phyloP scores from a whole-genome alignment of 2,329 filamentous ascomycete species.

The Ilyonectria destructans region DNA sequence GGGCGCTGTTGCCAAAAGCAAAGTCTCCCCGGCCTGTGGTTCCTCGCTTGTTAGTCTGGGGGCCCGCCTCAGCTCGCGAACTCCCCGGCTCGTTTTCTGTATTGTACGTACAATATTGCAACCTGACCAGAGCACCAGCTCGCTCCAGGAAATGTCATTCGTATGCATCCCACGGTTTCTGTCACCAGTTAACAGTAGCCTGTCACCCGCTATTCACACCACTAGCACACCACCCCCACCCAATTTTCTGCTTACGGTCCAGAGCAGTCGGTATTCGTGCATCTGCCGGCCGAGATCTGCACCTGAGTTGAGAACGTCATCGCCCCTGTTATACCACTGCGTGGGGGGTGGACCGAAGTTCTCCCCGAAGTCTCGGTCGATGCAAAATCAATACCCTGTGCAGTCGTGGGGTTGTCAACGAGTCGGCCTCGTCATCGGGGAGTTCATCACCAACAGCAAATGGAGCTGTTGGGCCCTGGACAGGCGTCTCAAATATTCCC shows the following conservation, averaged over 20 bases:
- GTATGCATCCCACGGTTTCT: constrained; percentile 15
- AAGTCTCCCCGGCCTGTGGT: constrained; percentile 42
- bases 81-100: constrained; percentile 23
- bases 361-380: constrained; percentile 29
- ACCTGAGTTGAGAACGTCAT: constrained; percentile 42
- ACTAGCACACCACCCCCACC: constrained; percentile 23
- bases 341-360: constrained; percentile 36
- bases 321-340: constrained; percentile 34
- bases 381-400: constrained; percentile 37
- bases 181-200: constrained; percentile 15
- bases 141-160: constrained; percentile 21
- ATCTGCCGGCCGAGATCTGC: constrained; percentile 47
- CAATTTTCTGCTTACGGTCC: constrained; percentile 15
- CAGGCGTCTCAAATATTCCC: constrained; percentile 12
- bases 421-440: constrained; percentile 24
- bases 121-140: constrained; percentile 11
- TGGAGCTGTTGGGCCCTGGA: constrained; percentile 9
- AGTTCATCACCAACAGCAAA: constrained; percentile 25
- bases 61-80: constrained; percentile 24
- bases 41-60: constrained; percentile 37
- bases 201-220: constrained; percentile 27
- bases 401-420: constrained; percentile 4
- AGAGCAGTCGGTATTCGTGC: constrained; percentile 30
- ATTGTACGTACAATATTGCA: background rate
- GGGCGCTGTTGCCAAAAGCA: constrained; percentile 36